These are phyloP conservation scores for Eucalyptus decipiens DNA, from an alignment of 345 rosid species.

Conservation along the genomic window DNA sequence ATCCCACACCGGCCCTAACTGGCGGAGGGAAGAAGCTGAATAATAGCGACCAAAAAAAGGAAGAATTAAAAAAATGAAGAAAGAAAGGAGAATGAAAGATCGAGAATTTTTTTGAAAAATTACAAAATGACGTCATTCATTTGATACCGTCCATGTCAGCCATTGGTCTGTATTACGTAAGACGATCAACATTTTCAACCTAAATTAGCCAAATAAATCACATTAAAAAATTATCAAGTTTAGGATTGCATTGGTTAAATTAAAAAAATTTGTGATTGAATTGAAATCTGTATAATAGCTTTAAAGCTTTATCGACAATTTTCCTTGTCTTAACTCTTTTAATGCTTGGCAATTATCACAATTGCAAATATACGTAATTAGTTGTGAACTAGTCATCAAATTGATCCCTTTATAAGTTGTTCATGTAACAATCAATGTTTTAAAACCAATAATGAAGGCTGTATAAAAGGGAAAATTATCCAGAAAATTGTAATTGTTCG, in stretches of 20 bases:
- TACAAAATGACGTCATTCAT: background rate
- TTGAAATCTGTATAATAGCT: accelerated
- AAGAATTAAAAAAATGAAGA: background rate
- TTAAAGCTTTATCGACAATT: background rate
- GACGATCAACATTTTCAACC: accelerated
- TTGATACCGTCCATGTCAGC: background rate
- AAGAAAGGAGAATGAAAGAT: background rate
- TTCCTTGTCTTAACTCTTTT: accelerated
- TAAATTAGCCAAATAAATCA: too few species aligned
- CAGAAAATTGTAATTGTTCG: accelerated
- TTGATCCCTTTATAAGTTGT: background rate
- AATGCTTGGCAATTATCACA: accelerated
- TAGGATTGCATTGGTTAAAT: too few species aligned
- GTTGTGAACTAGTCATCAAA: background rate
- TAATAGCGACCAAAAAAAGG: background rate
- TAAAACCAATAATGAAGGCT: background rate
- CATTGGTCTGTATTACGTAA: accelerated
- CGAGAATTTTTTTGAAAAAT: background rate
- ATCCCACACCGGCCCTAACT: background rate
- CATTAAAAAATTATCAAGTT: too few species aligned
- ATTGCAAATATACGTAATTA: background rate
- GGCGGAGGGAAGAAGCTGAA: background rate
- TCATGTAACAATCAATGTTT: background rate
- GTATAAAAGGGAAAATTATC: background rate
- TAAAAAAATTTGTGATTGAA: too few species aligned